These are phyloP conservation scores for Pelargonium nanum DNA, from an alignment of 345 rosid genomes.

Conservation along the genomic window DNA sequence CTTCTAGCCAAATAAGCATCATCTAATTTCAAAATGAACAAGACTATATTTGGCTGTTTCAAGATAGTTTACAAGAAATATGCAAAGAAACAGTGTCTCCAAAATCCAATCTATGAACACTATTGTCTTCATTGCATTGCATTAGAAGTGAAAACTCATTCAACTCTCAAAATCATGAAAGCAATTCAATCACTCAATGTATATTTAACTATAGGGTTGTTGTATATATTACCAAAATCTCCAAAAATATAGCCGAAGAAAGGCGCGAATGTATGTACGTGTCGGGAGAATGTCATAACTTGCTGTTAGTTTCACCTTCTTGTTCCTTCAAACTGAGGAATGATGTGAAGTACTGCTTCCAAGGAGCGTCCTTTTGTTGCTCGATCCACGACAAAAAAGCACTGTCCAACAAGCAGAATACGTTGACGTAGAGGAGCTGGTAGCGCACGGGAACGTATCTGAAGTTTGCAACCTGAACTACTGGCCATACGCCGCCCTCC, in stretches of 20 bases:
- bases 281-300: slow-evolving; percentile 26
- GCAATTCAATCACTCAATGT: no score
- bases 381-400: slow-evolving; percentile 81
- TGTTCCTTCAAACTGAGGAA: slow-evolving; percentile 42
- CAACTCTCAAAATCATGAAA: no score
- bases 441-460: slow-evolving; percentile 71
- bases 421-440: slow-evolving; percentile 79
- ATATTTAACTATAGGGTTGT: no score
- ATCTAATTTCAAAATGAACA: no score
- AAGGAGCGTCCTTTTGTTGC: slow-evolving; percentile 94
- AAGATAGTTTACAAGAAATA: neutral
- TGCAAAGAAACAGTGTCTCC: neutral
- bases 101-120: neutral
- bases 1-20: no score
- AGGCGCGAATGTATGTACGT: no score
- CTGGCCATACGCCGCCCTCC: slow-evolving; percentile 84
- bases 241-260: neutral
- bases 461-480: slow-evolving; percentile 77
- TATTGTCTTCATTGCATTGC: no score
- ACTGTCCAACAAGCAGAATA: slow-evolving; percentile 83
- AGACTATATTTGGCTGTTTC: neutral
- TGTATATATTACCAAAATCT: no score
- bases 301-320: slow-evolving; percentile 35
- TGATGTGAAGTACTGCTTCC: slow-evolving; percentile 77
- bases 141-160: no score